Base-by-base conservation (phyloP, 2,329 filamentous ascomycete genomes). In the Capronia coronata region DNA sequence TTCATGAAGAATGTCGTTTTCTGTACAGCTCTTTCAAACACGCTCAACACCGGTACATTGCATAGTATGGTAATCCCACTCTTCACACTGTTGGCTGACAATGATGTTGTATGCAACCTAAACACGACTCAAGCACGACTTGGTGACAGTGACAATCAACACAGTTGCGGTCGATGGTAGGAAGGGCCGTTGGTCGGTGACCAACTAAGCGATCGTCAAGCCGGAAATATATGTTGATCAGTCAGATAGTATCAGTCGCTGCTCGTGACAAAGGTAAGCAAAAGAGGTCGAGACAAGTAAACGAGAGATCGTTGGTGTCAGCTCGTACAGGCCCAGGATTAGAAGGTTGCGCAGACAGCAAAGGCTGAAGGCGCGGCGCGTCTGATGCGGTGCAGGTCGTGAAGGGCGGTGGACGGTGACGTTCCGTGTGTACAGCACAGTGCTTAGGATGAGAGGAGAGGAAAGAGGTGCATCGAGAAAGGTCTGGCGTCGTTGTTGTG, bases 271-370 rank as follows among this genome's bases (percentile, higher is more conserved):
- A n/a, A 30, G 46, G 34, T 19, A 13, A 30, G 11, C 23, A n/a
- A 30, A 42, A 21, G 38, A 10, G 35, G 40, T 18, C 14, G 38
- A 40, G 37, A 30, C 40, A 41, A 52, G 45, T 45, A 34, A 45
- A 22, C 29, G 16, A 29, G 46, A 45, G 53, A 50, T 39, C 46
- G 49, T 40, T 34, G 43, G 22, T 45, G 46, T 50, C 49, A 55
- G 53, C 49, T 52, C 46, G 47, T 50, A 43, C 32, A 42, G 37
- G 29, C 18, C n/a, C 39, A 40, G 52, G 30, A 19, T 40, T 13
- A 27, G 23, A 18, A 50, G 38, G 38, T 41, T 25, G 21, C 19
- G 38, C 19, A 41, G 38, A 22, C 21, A 41, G 38, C 38, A 11
- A 41, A 9, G 25, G 38, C 25, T 14, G 38, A 41, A 9, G 19